Base-by-base conservation (phyloP, 768 basidiomycete genomes). In the Tylopilus sp. region DNA sequence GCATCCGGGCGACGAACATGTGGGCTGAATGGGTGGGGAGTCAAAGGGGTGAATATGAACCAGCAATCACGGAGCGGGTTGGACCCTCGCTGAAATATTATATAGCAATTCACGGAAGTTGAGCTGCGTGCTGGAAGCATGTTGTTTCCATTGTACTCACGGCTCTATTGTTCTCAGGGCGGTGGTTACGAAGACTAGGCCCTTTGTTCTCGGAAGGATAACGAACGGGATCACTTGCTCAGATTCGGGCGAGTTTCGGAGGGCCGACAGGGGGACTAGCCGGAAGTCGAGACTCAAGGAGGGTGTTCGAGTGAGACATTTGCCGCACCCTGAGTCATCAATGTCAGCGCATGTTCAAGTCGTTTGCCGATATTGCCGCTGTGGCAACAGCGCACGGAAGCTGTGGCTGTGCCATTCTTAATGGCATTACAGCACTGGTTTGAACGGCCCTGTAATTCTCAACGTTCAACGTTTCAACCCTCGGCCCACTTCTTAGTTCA, bases 1-100 rank as follows among this genome's bases (percentile, higher is more conserved):
- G 87, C 87, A 80, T 66, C 86, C 86, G 65, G 87, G 86, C 86
- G 85, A 87, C 81, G 62, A 79, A 70, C 84, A 87, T 86, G 73
- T 55, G 43, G 52, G 53, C 50, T 55, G 54, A 58, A 59, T 23
- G 46, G 52, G 48, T 44, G 26, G 44, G 40, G 51, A 55, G 46
- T 22, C 23, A 50, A 52, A 46, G 53, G 30, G 53, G 42, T 48
- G 55, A 54, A 58, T 55, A 63, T 61, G 61, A 51, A 53, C 59
- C 66, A 68, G 61, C 59, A 48, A 69, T 66, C 63, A 58, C 59
- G 40, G 50, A 55, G 44, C 57, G 45, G 50, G 22, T 42, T 35
- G n/a, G 28, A n/a, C 40, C 50, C 45, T 53, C 39, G 21, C 50
- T 42, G 46, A 22, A 45, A 56, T 47, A 56, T 18, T 36, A 63